These are phyloP conservation scores for Toxicodendron radicans DNA, from an alignment of 345 rosid species.

Conservation along the genomic window DNA sequence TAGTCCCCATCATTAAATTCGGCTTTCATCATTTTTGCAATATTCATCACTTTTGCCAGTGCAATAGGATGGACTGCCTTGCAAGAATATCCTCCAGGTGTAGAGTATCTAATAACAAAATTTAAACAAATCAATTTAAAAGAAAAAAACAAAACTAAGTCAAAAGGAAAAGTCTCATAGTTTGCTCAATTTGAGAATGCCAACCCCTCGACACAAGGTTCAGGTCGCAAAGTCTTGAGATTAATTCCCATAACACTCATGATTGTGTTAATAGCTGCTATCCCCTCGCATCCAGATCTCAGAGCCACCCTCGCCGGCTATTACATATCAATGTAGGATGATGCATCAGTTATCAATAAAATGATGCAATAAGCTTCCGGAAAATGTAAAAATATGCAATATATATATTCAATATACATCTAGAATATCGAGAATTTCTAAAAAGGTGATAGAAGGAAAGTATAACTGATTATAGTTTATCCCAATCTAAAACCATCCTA, in stretches of 20 bases:
- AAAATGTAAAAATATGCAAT: background rate
- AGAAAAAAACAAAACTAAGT: background rate
- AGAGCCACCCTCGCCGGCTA: constrained; percentile 93
- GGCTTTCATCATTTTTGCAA: constrained; percentile 83
- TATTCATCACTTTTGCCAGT: constrained; percentile 84
- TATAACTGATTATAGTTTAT: too few species aligned
- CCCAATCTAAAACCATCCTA: background rate
- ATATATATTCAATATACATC: too few species aligned
- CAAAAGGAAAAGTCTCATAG: constrained; percentile 2
- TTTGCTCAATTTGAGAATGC: constrained; percentile 30
- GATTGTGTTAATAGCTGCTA: constrained; percentile 91
- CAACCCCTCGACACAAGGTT: constrained; percentile 98
- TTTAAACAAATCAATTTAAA: constrained; percentile 12
- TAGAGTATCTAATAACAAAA: constrained; percentile 67
- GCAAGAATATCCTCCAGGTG: constrained; percentile 95
- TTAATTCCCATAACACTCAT: constrained; percentile 97
- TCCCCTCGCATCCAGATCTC: constrained; percentile 78
- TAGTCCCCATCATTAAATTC: constrained; percentile 54
- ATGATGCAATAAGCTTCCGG: background rate
- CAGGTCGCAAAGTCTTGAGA: constrained; percentile 79
- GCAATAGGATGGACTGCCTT: constrained; percentile 98
- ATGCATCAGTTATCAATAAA: constrained; percentile 2
- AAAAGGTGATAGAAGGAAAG: background rate
- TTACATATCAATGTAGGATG: constrained; percentile 12
- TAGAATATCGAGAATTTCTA: background rate